Conservation (phyloP, 768 basidiomycete genomes). For the Pleurotus cornucopiae region DNA sequence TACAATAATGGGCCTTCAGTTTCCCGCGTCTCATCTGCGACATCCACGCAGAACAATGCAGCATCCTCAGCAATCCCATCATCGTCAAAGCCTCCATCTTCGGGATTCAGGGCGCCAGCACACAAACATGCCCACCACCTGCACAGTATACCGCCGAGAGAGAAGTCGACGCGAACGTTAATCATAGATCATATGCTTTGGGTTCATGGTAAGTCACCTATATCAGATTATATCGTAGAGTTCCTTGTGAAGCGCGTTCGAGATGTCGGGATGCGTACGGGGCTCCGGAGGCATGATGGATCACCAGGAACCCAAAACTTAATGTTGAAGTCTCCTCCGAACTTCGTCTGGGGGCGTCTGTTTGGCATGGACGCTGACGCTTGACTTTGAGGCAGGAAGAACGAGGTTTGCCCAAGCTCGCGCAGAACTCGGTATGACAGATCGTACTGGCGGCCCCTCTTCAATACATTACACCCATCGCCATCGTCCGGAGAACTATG, state of each 20-base stretch:
- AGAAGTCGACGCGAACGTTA: conserved; percentile 85
- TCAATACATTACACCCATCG: conserved; percentile 60
- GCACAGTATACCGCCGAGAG: conserved; percentile 80
- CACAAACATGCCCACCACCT: conserved; percentile 88
- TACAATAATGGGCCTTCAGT: neutral
- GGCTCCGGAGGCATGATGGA: neutral
- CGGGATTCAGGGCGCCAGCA: conserved; percentile 61
- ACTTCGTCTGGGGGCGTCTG: too few species aligned
- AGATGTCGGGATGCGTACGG: neutral
- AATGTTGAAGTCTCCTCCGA: too few species aligned
- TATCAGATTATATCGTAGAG: too few species aligned
- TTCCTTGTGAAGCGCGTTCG: neutral
- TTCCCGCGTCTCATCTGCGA: conserved; percentile 1
- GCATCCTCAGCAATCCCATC: neutral
- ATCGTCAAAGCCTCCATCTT: conserved; percentile 14
- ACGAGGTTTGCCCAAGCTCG: conserved; percentile 82
- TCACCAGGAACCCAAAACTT: neutral
- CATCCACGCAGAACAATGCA: neutral
- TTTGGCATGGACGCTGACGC: neutral
- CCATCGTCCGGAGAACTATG: conserved; percentile 69
- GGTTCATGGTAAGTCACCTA: conserved; percentile 53
- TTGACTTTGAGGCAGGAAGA: conserved; percentile 33
- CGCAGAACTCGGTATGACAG: conserved; percentile 83
- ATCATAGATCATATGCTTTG: conserved; percentile 88
- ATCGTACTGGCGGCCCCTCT: conserved; percentile 67